Evolutionary conservation across 2,329 filamentous ascomycete genomes (phyloP), one percentile per base, ranked within the genome.

Genomic region (Zymoseptoria pseudotritici): DNA sequence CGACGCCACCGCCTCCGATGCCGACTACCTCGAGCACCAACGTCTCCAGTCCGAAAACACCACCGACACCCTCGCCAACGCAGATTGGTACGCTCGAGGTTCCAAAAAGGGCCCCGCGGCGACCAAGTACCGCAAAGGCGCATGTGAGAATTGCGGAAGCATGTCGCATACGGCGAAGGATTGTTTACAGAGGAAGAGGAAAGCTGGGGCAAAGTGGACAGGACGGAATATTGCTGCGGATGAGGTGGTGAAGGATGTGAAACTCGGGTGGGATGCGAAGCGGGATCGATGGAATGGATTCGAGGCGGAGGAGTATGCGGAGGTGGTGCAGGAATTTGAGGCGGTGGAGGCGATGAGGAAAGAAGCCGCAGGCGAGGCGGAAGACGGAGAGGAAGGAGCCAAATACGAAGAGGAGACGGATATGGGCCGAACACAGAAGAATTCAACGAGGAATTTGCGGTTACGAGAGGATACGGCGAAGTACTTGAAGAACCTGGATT

Each of bases 241-340:
- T 73, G 91, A 97, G 71, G 78, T 88, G 9, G 79, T 96, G 11
- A 88, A 96, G 71, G 87, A 96, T 58, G 87, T 97, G 17, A 85
- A 89, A 53, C 78, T 97, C 54, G 90, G 92, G 3, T 99, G 93
- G 90, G 95, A 99, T 74, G 94, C 94, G 21, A 99, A 99, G 79
- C 83, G 94, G 67, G 94, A 99, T 78, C 85, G 93, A 51, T 99
- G 94, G 93, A 97, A 97, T 72, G 93, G 93, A n/a, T 99, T 96
- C 75, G 92, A 97, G 73, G 80, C 91, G 0, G 85, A 84, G 65
- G 90, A 97, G 74, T 97, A 96, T 73, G 82, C 85, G 61, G 81
- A 84, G 62, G 90, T 97, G n/a, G 86, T 97, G 50, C 86, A 96
- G 55, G 90, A 96, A 68, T 96, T 89, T 74, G 87, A 94, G 63